These are phyloP conservation scores for Tetramitus jugosus DNA, from an alignment of 208 protist genomes.

Conservation along the genomic window DNA sequence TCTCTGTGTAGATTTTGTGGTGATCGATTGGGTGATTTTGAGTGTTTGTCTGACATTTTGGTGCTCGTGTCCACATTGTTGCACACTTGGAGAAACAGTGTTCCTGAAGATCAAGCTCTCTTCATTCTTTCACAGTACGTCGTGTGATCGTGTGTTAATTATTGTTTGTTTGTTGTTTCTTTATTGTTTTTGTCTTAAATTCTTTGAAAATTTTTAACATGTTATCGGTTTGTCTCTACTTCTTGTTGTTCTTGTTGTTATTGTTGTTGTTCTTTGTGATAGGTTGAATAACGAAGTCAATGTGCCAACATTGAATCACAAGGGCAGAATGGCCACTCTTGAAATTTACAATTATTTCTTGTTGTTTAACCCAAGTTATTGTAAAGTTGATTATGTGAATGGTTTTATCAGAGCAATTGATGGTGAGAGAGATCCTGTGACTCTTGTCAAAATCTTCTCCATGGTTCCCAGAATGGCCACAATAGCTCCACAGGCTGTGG, in stretches of 20 bases:
- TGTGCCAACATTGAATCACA: no score
- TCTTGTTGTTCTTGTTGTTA: no score
- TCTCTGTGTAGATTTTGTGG: not conserved
- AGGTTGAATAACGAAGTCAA: no score
- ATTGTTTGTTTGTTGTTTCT: no score
- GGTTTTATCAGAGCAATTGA: constrained; percentile 15
- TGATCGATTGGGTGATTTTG: not conserved
- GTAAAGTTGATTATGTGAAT: not conserved
- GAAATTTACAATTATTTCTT: no score
- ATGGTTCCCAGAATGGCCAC: not conserved
- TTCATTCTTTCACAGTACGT: not conserved
- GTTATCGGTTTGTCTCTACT: no score
- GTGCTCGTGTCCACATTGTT: not conserved
- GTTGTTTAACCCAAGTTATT: not conserved
- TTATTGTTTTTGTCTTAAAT: no score
- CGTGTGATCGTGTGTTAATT: no score
- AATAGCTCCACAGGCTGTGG: not conserved
- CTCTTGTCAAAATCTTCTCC: not conserved
- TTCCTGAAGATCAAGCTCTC: not conserved
- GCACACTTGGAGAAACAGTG: not conserved
- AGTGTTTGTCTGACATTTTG: not conserved
- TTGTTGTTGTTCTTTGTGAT: no score
- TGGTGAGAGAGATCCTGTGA: constrained; percentile 9
- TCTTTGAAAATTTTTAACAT: no score
- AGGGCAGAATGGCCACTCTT: no score